Evolutionary conservation across 345 rosid genomes (phyloP).

Genomic region (Rhodomyrtus tomentosa): DNA sequence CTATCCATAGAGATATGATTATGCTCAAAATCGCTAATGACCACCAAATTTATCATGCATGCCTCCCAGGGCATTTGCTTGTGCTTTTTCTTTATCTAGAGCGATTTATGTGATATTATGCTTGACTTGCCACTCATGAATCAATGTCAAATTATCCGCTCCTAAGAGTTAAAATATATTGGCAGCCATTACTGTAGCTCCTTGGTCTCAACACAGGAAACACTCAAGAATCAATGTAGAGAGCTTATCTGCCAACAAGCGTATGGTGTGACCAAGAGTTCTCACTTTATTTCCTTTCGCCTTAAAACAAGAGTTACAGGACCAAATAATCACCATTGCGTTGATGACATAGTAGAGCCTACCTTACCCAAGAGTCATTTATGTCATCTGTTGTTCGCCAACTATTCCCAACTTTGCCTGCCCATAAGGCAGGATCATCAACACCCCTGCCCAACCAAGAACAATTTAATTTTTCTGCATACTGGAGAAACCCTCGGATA

Average conservation of each 20-base stretch:
- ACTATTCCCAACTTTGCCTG: constrained; percentile 84
- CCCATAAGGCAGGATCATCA: constrained; percentile 97
- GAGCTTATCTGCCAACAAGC: neutral
- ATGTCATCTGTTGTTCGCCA: constrained; percentile 97
- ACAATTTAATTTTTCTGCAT: neutral
- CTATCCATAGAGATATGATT: neutral
- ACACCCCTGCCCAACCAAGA: constrained; percentile 53
- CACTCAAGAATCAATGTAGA: neutral
- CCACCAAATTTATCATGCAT: neutral
- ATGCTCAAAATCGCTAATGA: neutral
- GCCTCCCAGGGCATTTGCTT: neutral
- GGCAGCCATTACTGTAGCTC: neutral
- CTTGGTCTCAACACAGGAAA: neutral
- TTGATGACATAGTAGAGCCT: neutral
- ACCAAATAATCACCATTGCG: neutral
- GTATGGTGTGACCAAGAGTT: neutral
- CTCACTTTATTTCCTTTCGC: neutral
- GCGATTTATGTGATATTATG: neutral
- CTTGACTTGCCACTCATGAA: neutral
- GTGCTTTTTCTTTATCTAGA: neutral
- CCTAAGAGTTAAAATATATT: neutral
- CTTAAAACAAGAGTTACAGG: neutral
- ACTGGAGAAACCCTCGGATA: neutral
- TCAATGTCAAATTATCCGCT: neutral
- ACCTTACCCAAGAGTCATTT: constrained; percentile 97